A percentile compares a stretch with the other conserved stretches of the same genome.
phyloP scores from a whole-genome alignment of 1,139 yeast species.

The Blastobotrys aristatus region DNA sequence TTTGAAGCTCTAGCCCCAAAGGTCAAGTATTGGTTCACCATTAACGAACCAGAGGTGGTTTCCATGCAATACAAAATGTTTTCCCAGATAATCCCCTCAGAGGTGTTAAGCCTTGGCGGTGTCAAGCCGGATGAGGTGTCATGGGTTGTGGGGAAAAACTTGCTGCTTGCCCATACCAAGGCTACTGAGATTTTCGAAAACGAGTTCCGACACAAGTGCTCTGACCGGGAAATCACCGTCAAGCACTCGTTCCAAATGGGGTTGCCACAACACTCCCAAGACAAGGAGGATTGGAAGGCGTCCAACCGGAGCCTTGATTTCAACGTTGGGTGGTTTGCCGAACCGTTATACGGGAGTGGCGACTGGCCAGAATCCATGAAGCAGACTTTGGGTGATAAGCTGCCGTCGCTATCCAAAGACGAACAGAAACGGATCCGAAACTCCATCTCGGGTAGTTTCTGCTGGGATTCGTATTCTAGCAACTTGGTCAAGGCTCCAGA shows the following conservation, averaged over 20 bases:
- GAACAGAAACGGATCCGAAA: slow-evolving; percentile 28
- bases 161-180: slow-evolving; percentile 32
- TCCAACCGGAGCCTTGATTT: slow-evolving; percentile 33
- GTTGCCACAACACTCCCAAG: slow-evolving; percentile 14
- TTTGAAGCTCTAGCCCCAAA: slow-evolving; percentile 36
- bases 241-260: slow-evolving; percentile 25
- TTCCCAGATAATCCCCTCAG: not conserved
- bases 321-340: slow-evolving; percentile 31
- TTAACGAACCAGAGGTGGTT: slow-evolving; percentile 36
- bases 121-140: slow-evolving; percentile 6
- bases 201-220: slow-evolving; percentile 23
- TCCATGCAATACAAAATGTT: slow-evolving; percentile 8
- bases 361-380: slow-evolving; percentile 24
- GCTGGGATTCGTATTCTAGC: slow-evolving; percentile 35
- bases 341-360: slow-evolving; percentile 29
- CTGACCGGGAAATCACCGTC: slow-evolving; percentile 25
- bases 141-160: slow-evolving; percentile 29
- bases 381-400: slow-evolving; percentile 22
- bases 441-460: slow-evolving; percentile 33
- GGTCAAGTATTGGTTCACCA: slow-evolving; percentile 37
- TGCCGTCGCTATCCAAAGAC: slow-evolving; percentile 30
- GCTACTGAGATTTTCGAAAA: slow-evolving; percentile 33
- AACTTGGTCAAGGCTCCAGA: slow-evolving; percentile 29
- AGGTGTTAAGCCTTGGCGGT: slow-evolving; percentile 16
- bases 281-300: slow-evolving; percentile 25